Conservation (phyloP, 306 rosid genomes). For the Cicer bijugum region DNA sequence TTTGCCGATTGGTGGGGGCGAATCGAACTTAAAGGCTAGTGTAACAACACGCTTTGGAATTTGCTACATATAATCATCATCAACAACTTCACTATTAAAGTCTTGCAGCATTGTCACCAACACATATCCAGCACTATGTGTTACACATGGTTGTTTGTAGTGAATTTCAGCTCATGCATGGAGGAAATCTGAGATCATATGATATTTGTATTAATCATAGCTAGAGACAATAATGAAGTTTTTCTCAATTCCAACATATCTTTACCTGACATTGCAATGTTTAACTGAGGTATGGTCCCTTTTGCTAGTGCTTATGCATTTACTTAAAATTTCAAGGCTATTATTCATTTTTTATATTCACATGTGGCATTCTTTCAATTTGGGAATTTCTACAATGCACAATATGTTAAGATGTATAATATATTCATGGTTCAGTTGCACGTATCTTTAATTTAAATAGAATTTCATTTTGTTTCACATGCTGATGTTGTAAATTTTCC, state of each 20-base stretch:
- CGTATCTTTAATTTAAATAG: conserved; percentile 53
- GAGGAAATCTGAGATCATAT: conserved; percentile 30
- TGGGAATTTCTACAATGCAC: conserved; percentile 76
- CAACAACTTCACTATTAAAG: too few species aligned
- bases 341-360: conserved; percentile 35
- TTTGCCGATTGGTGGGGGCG: too few species aligned
- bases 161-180: too few species aligned
- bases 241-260: conserved; percentile 80
- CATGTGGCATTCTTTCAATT: conserved; percentile 89
- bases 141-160: too few species aligned
- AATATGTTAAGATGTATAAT: conserved; percentile 84
- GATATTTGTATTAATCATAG: conserved; percentile 52
- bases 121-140: too few species aligned
- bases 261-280: conserved; percentile 89
- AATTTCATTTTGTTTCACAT: not conserved
- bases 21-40: too few species aligned
- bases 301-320: conserved; percentile 20
- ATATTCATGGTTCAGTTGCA: conserved; percentile 91
- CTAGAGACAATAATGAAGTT: conserved; percentile 90
- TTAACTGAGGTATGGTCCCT: conserved; percentile 72
- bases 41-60: too few species aligned
- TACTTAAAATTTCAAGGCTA: conserved; percentile 9
- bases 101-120: too few species aligned
- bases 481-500: not conserved
- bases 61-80: too few species aligned